phyloP scores from a whole-genome alignment of 305 asterid genomes.

The Solanum hybrid region DNA sequence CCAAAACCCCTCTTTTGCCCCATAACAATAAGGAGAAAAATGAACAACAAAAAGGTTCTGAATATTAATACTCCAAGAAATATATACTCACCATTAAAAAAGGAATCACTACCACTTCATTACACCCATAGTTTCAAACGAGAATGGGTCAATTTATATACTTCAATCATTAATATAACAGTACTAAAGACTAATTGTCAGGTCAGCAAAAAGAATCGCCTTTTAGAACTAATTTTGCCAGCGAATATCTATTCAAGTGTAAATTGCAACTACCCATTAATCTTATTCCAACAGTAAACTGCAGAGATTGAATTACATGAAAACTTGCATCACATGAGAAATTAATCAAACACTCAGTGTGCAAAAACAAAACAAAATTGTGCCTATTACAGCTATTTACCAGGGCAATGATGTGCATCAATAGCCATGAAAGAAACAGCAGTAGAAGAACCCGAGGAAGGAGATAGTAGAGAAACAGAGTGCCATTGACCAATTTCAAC shows the following conservation, averaged over 20 bases:
- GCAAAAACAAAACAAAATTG: not conserved
- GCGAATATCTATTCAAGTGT: not conserved
- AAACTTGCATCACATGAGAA: not conserved
- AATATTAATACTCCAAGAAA: not conserved
- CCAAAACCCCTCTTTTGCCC: not conserved
- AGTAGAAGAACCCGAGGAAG: slow-evolving; percentile 39
- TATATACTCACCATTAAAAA: not conserved
- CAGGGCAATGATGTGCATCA: slow-evolving; percentile 81
- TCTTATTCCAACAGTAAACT: not conserved
- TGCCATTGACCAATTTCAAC: slow-evolving; percentile 54
- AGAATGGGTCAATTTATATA: not conserved
- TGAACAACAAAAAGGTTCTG: not conserved
- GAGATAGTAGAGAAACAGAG: slow-evolving; percentile 37
- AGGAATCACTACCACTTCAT: not conserved
- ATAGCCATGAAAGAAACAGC: slow-evolving; percentile 46
- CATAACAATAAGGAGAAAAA: not conserved
- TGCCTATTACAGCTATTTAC: slow-evolving; percentile 2
- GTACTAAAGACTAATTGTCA: not conserved
- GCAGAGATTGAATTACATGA: not conserved
- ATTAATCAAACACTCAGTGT: not conserved
- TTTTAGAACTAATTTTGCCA: not conserved
- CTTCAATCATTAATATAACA: not conserved
- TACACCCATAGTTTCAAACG: not conserved
- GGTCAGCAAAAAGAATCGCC: not conserved
- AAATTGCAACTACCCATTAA: not conserved